Conservation (phyloP, 1,284 basidiomycete species). For the Fomes fomentarius region DNA sequence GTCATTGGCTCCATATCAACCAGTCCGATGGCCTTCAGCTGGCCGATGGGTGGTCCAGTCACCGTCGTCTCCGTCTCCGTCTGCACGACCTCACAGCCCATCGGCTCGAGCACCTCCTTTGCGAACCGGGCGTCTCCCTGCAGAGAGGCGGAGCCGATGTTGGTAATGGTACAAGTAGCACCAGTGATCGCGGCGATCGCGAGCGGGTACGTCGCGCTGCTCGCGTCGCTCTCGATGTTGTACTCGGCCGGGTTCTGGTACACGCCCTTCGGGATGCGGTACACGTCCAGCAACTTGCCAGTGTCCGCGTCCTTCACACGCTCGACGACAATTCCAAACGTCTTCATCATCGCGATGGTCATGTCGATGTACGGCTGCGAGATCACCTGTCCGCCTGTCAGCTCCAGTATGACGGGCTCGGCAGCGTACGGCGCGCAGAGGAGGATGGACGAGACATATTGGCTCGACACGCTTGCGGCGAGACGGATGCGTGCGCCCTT, state of each 20-base stretch:
- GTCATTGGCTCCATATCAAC: slow-evolving; percentile 99
- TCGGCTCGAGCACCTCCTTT: slow-evolving; percentile 88
- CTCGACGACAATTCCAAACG: slow-evolving; percentile 86
- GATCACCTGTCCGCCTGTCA: slow-evolving; percentile 93
- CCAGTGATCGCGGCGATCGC: slow-evolving; percentile 97
- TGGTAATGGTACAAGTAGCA: slow-evolving; percentile 89
- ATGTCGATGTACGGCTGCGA: slow-evolving; percentile 99
- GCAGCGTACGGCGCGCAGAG: slow-evolving; percentile 94
- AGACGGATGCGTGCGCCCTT: slow-evolving; percentile 86
- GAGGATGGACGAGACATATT: slow-evolving; percentile 97
- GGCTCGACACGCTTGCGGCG: slow-evolving; percentile 93
- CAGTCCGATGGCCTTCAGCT: slow-evolving; percentile 82
- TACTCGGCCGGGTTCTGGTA: slow-evolving; percentile 86
- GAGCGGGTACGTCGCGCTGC: slow-evolving; percentile 95
- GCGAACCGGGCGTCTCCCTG: slow-evolving; percentile 98
- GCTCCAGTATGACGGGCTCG: slow-evolving; percentile 83
- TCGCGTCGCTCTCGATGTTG: slow-evolving; percentile 95
- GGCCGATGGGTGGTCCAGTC: slow-evolving; percentile 82
- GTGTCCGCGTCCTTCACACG: slow-evolving; percentile 67
- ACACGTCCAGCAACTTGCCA: slow-evolving; percentile 76
- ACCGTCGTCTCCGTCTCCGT: slow-evolving; percentile 92
- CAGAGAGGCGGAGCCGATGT: slow-evolving; percentile 89
- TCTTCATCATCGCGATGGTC: slow-evolving; percentile 97
- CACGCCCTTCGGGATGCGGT: slow-evolving; percentile 83
- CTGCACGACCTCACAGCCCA: slow-evolving; percentile 94